Evolutionary conservation across 192 early-diverging fungal species (phyloP).

Genomic region (Oehlia diaphana): DNA sequence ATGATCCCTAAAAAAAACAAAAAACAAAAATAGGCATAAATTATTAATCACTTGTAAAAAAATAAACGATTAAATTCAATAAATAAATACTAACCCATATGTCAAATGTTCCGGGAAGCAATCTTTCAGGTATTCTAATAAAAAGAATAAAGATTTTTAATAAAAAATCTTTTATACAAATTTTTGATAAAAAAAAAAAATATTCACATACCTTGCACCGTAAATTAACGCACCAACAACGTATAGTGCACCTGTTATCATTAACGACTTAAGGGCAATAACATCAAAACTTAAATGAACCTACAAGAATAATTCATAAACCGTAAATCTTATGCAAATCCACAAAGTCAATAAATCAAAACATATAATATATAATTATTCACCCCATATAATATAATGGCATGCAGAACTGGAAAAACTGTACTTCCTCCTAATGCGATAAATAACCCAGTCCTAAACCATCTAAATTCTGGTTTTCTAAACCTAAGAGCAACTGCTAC

Average conservation of each 20-base stretch:
- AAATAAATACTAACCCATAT: constrained; percentile 59
- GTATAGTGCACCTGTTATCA: constrained; percentile 75
- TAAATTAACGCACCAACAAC: constrained; percentile 88
- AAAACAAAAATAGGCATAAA: background rate
- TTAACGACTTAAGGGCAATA: constrained; percentile 61
- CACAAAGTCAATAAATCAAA: background rate
- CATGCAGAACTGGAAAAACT: constrained; percentile 73
- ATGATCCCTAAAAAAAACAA: constrained; percentile 51
- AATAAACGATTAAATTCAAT: background rate
- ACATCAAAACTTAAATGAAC: constrained; percentile 39
- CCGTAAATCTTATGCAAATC: background rate
- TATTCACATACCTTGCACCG: constrained; percentile 43
- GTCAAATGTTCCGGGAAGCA: constrained; percentile 83
- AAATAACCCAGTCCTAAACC: constrained; percentile 76
- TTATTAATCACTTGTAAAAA: constrained; percentile 9
- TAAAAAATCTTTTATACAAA: background rate
- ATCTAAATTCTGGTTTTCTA: constrained; percentile 76
- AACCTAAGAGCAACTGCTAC: constrained; percentile 64
- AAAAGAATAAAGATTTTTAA: background rate
- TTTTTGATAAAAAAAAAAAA: background rate
- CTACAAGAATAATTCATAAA: constrained; percentile 17
- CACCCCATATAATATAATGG: constrained; percentile 64
- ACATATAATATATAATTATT: constrained; percentile 20
- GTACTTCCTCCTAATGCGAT: constrained; percentile 73
- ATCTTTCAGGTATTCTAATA: constrained; percentile 75